Conservation (phyloP, 257 asterid species). For the Solanum phureja region DNA sequence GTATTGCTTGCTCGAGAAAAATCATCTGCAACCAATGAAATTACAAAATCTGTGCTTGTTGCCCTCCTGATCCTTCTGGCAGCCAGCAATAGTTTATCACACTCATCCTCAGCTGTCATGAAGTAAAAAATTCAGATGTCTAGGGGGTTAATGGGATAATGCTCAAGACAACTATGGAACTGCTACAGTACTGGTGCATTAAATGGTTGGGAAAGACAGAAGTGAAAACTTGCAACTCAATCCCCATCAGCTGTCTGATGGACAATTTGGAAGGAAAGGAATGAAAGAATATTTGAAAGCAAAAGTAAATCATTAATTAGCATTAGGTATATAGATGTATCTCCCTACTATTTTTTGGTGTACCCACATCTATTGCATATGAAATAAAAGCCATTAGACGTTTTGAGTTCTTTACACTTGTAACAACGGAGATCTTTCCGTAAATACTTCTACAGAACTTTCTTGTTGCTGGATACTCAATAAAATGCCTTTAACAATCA, state of each 20-base stretch:
- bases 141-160: neutral
- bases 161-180: neutral
- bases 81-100: slow-evolving; percentile 19
- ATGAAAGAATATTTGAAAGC: neutral
- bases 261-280: neutral
- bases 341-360: neutral
- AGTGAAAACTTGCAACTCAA: neutral
- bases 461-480: neutral
- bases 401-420: neutral
- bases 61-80: slow-evolving; percentile 23
- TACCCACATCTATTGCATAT: neutral
- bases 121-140: neutral
- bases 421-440: neutral
- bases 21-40: slow-evolving; percentile 23
- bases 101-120: slow-evolving; percentile 5
- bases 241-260: neutral
- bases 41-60: slow-evolving; percentile 12
- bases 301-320: neutral
- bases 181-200: neutral
- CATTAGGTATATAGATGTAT: neutral
- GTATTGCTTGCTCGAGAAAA: slow-evolving; percentile 19
- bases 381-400: neutral
- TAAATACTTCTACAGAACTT: neutral
- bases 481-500: neutral
- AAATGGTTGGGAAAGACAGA: neutral